phyloP scores from a whole-genome alignment of 768 basidiomycete genomes.

The Sporobolomyces pararoseus region DNA sequence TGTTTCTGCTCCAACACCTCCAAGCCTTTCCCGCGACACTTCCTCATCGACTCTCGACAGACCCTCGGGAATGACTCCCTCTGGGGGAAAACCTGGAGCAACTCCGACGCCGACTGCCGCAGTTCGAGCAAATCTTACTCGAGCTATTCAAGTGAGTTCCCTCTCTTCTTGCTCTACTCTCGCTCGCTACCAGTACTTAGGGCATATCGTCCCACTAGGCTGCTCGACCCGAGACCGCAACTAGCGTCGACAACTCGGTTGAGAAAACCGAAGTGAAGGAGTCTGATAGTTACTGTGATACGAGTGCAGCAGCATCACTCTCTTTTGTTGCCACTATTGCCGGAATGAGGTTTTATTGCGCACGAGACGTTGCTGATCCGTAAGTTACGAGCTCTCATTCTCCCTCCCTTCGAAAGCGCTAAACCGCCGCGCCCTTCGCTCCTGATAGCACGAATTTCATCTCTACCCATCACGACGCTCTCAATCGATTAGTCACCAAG shows the following conservation, averaged over 20 bases:
- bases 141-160: conserved; percentile 44
- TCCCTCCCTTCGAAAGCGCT: too few relatives aligned
- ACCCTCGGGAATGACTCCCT: conserved; percentile 9
- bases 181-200: too few relatives aligned
- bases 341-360: conserved; percentile 41
- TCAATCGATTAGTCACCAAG: conserved; percentile 61
- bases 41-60: neutral
- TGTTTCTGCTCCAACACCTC: neutral
- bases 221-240: conserved; percentile 49
- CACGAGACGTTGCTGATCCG: conserved; percentile 30
- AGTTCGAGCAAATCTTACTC: conserved; percentile 41
- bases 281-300: conserved; percentile 45
- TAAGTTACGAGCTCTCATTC: conserved; percentile 12
- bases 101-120: conserved; percentile 38
- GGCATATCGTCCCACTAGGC: conserved; percentile 39
- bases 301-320: conserved; percentile 35
- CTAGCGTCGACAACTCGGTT: conserved; percentile 47
- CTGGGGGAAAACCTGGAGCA: neutral
- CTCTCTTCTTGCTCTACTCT: too few relatives aligned
- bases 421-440: too few relatives aligned
- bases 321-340: conserved; percentile 37
- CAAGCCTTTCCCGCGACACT: neutral
- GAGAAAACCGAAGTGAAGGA: conserved; percentile 50
- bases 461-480: conserved; percentile 52
- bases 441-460: conserved; percentile 46